These are phyloP conservation scores for Clitopilus passeckerianus DNA, from an alignment of 768 basidiomycete genomes.

Conservation along the genomic window DNA sequence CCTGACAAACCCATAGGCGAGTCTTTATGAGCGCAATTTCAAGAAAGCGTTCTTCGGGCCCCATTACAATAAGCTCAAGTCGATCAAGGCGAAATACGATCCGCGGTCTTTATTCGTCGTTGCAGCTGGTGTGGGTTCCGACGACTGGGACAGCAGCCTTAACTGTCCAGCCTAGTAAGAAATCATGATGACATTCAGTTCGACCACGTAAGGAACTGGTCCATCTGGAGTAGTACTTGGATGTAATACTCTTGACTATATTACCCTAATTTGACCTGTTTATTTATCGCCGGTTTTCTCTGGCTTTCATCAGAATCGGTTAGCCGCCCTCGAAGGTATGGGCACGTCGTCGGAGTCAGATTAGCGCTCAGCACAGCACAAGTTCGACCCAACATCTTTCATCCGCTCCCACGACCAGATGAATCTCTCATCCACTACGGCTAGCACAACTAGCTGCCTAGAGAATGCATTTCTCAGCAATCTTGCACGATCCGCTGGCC, in stretches of 20 bases:
- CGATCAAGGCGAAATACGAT: conserved; percentile 41
- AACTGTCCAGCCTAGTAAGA: neutral
- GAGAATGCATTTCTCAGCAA: neutral
- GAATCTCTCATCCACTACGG: neutral
- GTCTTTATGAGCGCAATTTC: conserved; percentile 32
- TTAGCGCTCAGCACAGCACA: no score
- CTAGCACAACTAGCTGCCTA: neutral
- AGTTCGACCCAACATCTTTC: neutral
- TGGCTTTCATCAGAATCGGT: no score
- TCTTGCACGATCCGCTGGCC: neutral
- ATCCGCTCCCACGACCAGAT: no score
- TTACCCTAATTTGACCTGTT: no score
- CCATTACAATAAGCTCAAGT: conserved; percentile 32
- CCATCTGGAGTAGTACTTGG: no score
- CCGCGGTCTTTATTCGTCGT: conserved; percentile 40
- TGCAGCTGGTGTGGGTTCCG: conserved; percentile 42
- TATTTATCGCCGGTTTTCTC: no score
- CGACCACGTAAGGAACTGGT: no score
- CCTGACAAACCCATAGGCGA: conserved; percentile 26
- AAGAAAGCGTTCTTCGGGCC: conserved; percentile 38
- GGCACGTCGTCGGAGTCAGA: no score
- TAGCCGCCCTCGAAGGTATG: neutral
- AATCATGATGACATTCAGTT: no score
- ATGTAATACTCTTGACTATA: no score
- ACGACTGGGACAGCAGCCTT: conserved; percentile 35